Base-by-base conservation (phyloP, 1,284 basidiomycete species). In the Earliella scabrosa region DNA sequence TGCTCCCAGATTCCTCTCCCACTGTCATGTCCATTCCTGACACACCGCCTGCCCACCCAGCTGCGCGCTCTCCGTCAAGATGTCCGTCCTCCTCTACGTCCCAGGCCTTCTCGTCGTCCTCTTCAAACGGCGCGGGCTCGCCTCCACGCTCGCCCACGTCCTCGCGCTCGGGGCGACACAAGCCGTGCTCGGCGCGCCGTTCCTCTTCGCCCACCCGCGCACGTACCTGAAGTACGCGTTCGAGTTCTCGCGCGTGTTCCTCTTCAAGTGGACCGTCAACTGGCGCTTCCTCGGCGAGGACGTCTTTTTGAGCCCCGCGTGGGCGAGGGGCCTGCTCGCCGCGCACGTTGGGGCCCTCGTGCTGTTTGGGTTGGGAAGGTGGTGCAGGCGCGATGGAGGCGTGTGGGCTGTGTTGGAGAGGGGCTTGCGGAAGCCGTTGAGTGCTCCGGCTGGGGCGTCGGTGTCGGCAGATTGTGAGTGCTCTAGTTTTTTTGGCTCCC, bases 221-320 rank as follows among this genome's bases (percentile, higher is more conserved):
- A 77, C 85, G 16, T 99, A 99, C 74, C 66, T 94, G 36, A 74
- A 72, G 11, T 82, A 82, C 9, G 89, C 97, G 1, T 99, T 97
- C 71, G 88, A 99, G 70, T 80, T 99, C 54, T 87, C 87, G 2
- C 87, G 97, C 13, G 81, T 87, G 13, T 99, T 99, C 75, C 75
- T 97, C 34, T 97, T 93, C 76, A 87, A 93, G 69, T 99, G 97
- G 97, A 98, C 97, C 0, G 96, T 98, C 59, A 99, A 99, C 70
- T 99, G 97, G 96, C 83, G 93, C 32, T 92, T 98, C 67, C 63
- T 99, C 1, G 74, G 82, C 21, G 92, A 96, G 68, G 75, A 83
- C 13, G 77, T 74, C 0, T 99, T 99, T 74, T 72, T 94, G 41
- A 88, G 84, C 56, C 69, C 73, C 3, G 65, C 63, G 20, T 92